phyloP scores from a whole-genome alignment of 441 rosid genomes.

The Sinapis alba region DNA sequence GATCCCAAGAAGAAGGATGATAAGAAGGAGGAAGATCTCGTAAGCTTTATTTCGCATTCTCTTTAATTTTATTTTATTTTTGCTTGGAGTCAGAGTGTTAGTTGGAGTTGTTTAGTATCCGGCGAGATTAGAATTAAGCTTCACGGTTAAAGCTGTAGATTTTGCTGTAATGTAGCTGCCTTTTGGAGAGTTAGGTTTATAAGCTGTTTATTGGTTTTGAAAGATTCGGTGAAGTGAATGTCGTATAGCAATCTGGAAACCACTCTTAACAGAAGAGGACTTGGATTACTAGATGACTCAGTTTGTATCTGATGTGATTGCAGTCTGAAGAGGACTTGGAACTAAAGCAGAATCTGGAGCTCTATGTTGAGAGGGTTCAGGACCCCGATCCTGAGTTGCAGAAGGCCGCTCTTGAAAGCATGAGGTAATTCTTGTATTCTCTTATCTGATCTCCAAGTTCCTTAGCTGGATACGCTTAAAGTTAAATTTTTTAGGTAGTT shows the following conservation, averaged over 20 bases:
- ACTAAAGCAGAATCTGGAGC: slow-evolving; percentile 87
- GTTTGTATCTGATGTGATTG: slow-evolving; percentile 25
- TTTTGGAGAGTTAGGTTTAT: slow-evolving; percentile 22
- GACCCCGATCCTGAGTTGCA: slow-evolving; percentile 87
- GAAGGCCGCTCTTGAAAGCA: slow-evolving; percentile 87
- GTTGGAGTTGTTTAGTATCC: not conserved
- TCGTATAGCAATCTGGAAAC: not conserved
- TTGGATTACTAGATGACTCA: slow-evolving; percentile 1
- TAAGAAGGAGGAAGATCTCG: slow-evolving; percentile 89
- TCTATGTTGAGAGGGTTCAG: slow-evolving; percentile 94
- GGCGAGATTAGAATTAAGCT: slow-evolving; percentile 4
- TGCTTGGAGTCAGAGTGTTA: not conserved
- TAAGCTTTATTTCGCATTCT: slow-evolving; percentile 34
- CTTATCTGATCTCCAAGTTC: not conserved
- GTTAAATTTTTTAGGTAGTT: not conserved
- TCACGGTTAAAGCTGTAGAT: not conserved
- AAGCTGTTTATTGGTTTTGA: not conserved
- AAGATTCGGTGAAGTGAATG: slow-evolving; percentile 16
- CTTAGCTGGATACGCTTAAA: not conserved
- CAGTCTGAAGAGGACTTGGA: slow-evolving; percentile 97
- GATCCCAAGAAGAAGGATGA: slow-evolving; percentile 92
- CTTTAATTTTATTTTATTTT: not conserved
- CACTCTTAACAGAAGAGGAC: not conserved
- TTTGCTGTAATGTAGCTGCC: not conserved
- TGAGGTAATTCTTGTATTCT: slow-evolving; percentile 62